A percentile compares a stretch with the other conserved stretches of the same genome.
Evolutionary conservation across 176 grass and related monocot species (phyloP).

Genomic region (Juncus inflexus): DNA sequence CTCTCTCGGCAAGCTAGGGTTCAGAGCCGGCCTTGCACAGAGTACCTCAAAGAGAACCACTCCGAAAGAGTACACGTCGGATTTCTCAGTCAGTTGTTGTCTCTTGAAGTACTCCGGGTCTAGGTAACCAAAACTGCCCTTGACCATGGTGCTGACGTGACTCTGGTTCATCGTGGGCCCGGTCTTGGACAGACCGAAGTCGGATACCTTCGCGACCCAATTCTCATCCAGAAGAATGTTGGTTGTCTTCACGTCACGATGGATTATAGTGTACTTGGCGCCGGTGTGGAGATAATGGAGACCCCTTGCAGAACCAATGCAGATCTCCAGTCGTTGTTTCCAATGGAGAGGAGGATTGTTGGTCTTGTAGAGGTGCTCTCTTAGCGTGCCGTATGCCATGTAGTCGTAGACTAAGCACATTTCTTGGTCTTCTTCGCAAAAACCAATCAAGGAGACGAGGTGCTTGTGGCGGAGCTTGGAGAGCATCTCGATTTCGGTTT

Average conservation of each 20-base stretch:
- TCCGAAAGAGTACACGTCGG: conserved; percentile 84
- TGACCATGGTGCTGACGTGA: conserved; percentile 88
- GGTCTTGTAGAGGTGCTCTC: conserved; percentile 79
- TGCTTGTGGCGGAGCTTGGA: conserved; percentile 88
- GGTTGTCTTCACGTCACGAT: conserved; percentile 91
- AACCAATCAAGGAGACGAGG: conserved; percentile 82
- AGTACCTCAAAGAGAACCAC: conserved; percentile 85
- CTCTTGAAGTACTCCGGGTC: conserved; percentile 86
- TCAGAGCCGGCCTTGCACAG: conserved; percentile 50
- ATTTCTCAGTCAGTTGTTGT: conserved; percentile 87
- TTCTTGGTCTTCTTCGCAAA: conserved; percentile 70
- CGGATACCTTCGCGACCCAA: conserved; percentile 86
- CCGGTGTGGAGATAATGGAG: conserved; percentile 91
- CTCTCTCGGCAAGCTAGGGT: conserved; percentile 20
- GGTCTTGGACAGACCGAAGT: conserved; percentile 85
- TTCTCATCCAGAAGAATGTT: conserved; percentile 79
- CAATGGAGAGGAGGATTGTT: conserved; percentile 59
- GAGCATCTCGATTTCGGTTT: conserved; percentile 95
- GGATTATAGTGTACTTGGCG: conserved; percentile 91
- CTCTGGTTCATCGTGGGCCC: conserved; percentile 55
- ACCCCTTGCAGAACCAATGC: conserved; percentile 70
- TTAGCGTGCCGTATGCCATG: conserved; percentile 75
- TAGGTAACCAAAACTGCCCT: conserved; percentile 87
- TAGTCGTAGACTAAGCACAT: conserved; percentile 85
- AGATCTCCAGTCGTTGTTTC: conserved; percentile 71